phyloP scores from a whole-genome alignment of 768 basidiomycete species.

The Hericium erinaceus region DNA sequence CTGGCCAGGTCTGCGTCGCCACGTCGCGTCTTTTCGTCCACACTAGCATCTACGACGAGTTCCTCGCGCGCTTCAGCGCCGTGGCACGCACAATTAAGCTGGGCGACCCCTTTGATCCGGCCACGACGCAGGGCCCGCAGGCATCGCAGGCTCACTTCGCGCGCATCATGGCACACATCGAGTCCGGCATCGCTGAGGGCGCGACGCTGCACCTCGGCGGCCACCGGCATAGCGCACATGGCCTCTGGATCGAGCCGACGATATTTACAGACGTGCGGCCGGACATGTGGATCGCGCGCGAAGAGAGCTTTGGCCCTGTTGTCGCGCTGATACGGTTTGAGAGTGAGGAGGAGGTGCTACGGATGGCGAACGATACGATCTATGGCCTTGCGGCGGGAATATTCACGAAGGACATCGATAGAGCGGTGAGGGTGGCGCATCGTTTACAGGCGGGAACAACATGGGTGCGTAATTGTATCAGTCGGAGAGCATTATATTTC shows the following conservation, averaged over 20 bases:
- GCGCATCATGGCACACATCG: slow-evolving; percentile 52
- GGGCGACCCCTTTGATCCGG: slow-evolving; percentile 58
- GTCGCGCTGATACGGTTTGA: slow-evolving; percentile 56
- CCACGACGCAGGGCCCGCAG: slow-evolving; percentile 66
- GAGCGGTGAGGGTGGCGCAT: slow-evolving; percentile 66
- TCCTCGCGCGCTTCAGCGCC: slow-evolving; percentile 48
- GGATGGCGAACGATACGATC: slow-evolving; percentile 72
- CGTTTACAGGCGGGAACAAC: slow-evolving; percentile 72
- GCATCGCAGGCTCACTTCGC: slow-evolving; percentile 67
- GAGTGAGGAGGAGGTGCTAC: slow-evolving; percentile 49
- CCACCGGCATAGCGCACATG: slow-evolving; percentile 39
- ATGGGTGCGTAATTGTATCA: slow-evolving; percentile 34
- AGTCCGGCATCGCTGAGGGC: slow-evolving; percentile 46
- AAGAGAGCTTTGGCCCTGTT: slow-evolving; percentile 58
- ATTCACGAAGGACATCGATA: slow-evolving; percentile 70
- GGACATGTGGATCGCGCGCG: slow-evolving; percentile 46
- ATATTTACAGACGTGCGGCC: slow-evolving; percentile 47
- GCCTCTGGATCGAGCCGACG: slow-evolving; percentile 56
- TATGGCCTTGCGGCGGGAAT: slow-evolving; percentile 86
- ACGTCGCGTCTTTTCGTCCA: slow-evolving; percentile 79
- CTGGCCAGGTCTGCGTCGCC: slow-evolving; percentile 74
- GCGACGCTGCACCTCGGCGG: slow-evolving; percentile 49
- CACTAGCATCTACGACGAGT: slow-evolving; percentile 66
- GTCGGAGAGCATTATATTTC: too few species aligned
- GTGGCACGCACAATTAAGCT: slow-evolving; percentile 46